Conservation (phyloP, 2,329 filamentous ascomycete genomes). For the Arachnomyces sp. region DNA sequence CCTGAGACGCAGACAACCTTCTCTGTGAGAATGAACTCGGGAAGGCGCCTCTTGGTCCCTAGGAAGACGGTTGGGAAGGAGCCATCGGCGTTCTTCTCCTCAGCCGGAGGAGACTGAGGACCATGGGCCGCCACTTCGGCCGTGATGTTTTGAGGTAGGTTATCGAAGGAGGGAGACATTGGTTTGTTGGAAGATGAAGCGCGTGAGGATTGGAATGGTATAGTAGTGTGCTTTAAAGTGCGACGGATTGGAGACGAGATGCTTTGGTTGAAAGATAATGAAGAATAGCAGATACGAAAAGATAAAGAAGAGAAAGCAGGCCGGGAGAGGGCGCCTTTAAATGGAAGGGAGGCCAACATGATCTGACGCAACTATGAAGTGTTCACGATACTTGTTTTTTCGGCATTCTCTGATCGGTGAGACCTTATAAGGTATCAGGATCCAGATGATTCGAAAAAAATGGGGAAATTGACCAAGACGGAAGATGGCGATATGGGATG, state of each 20-base stretch:
- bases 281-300: neutral
- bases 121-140: slow-evolving; percentile 3
- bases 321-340: too few species aligned
- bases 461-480: too few species aligned
- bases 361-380: too few species aligned
- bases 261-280: neutral
- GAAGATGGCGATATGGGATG: too few species aligned
- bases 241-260: neutral
- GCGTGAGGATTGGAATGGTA: neutral
- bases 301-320: neutral
- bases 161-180: slow-evolving; percentile 1
- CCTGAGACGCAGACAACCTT: slow-evolving; percentile 67
- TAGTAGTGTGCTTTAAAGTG: neutral
- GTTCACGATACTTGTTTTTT: too few species aligned
- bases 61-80: slow-evolving; percentile 13
- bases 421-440: too few species aligned
- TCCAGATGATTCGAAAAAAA: too few species aligned
- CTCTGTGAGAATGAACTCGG: slow-evolving; percentile 68
- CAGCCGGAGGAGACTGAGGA: slow-evolving; percentile 18
- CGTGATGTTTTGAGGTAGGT: neutral
- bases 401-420: too few species aligned
- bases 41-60: slow-evolving; percentile 40
- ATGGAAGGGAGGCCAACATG: too few species aligned
- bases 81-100: slow-evolving; percentile 18
- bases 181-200: neutral